These are phyloP conservation scores for Starmerella bombi DNA, from an alignment of 805 yeast species.

Conservation along the genomic window DNA sequence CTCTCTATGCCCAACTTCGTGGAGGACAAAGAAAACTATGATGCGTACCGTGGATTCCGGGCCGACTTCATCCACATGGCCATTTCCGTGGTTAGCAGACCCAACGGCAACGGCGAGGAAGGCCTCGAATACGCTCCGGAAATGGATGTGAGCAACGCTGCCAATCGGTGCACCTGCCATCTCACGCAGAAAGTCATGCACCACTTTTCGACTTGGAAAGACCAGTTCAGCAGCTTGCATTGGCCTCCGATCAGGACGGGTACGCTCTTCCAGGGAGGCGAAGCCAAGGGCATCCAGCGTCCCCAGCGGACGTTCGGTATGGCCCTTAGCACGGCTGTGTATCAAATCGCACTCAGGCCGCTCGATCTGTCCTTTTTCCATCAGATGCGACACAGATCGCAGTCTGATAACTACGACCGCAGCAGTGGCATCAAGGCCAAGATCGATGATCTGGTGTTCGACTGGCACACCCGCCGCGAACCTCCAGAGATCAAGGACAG, in stretches of 20 bases:
- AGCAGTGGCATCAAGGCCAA: slow-evolving; percentile 59
- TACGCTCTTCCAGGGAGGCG: slow-evolving; percentile 36
- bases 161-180: slow-evolving; percentile 48
- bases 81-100: slow-evolving; percentile 31
- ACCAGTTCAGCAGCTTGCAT: slow-evolving; percentile 60
- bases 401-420: slow-evolving; percentile 29
- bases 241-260: slow-evolving; percentile 74
- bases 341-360: slow-evolving; percentile 58
- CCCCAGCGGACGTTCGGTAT: slow-evolving; percentile 45
- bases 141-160: neutral
- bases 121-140: neutral
- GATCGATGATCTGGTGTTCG: slow-evolving; percentile 43
- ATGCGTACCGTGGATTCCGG: slow-evolving; percentile 68
- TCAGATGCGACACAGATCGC: slow-evolving; percentile 8
- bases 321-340: slow-evolving; percentile 51
- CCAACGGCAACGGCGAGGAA: slow-evolving; percentile 1
- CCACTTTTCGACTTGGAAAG: slow-evolving; percentile 79
- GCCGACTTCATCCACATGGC: slow-evolving; percentile 72
- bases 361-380: slow-evolving; percentile 63
- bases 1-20: slow-evolving; percentile 46
- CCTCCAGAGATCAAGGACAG: slow-evolving; percentile 27
- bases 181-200: slow-evolving; percentile 54
- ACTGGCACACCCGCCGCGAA: slow-evolving; percentile 47
- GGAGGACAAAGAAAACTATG: slow-evolving; percentile 42
- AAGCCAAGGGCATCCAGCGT: slow-evolving; percentile 14